Evolutionary conservation across 2,329 filamentous ascomycete species (phyloP), one percentile per base, ranked within the genome.

Genomic region (Bisporella sp.): DNA sequence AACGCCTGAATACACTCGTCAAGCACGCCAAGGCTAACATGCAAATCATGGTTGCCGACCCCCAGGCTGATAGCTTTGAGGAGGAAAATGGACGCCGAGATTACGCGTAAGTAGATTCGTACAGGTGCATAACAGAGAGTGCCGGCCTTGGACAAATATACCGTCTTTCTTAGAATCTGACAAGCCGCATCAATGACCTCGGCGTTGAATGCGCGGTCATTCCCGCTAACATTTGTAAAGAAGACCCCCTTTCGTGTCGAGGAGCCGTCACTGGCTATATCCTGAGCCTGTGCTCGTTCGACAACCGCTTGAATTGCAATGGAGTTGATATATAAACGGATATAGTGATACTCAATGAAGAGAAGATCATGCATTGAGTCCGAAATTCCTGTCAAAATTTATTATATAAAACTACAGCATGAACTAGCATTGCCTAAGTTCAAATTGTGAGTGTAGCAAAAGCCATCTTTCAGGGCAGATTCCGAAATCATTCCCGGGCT

Each of bases 271-370:
- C 21, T 3, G 21, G 21, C 21, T 39, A 39, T 39, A 39, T 9
- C 9, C 35, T 39, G 35, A 67, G 56, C 64, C 5, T 76, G 64
- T 1, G 71, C 72, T n/a, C 75, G 72, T 52, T 79, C 76, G 3
- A 79, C 75, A 3, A 79, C 72, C 2, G 77, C 77, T 60, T 80
- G 77, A 63, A 80, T 75, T 3, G 75, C 76, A 5, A 79, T 68
- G 0, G 69, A 71, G 44, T 73, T 73, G 39, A 68, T 69, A 48
- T 71, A 72, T 12, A 71, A 68, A 2, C 69, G 60, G 1, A 70
- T 64, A 45, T 71, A 71, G 32, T 72, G 67, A 44, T 70, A 79
- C 52, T 80, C 77, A 12, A 80, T 77, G 11, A 72, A 72, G 0
- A 80, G 65, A 21, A 49, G 49, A 11, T 51, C 45, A 32, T 29